Percentiles rank a stretch among this genome's conserved stretches.
phyloP scores from a whole-genome alignment of 495 filamentous ascomycete genomes.

The Elasticomyces elasticus region DNA sequence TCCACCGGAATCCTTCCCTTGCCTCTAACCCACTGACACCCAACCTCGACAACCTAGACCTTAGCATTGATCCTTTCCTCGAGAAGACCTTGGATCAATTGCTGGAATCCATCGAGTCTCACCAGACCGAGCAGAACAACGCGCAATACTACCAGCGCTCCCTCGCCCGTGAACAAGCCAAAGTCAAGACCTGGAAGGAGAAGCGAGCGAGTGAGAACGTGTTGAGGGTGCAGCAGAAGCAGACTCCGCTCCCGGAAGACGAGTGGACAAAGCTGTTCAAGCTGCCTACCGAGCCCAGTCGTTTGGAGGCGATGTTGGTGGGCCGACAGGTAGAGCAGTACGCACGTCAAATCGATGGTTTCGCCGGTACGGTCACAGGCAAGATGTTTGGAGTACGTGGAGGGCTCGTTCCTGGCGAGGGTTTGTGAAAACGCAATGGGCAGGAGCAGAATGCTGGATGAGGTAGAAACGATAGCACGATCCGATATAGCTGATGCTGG shows the following conservation, averaged over 20 bases:
- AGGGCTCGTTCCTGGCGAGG: slow-evolving; percentile 35
- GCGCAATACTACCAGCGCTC: slow-evolving; percentile 96
- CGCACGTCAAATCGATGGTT: slow-evolving; percentile 93
- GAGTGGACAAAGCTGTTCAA: slow-evolving; percentile 98
- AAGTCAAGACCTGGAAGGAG: slow-evolving; percentile 88
- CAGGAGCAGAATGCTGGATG: background rate
- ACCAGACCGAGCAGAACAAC: slow-evolving; percentile 98
- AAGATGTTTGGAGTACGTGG: slow-evolving; percentile 99
- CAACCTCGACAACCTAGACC: slow-evolving; percentile 76
- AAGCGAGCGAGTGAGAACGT: slow-evolving; percentile 95
- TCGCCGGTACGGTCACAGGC: slow-evolving; percentile 74
- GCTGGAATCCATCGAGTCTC: slow-evolving; percentile 89
- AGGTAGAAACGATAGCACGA: background rate
- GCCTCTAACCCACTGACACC: slow-evolving; percentile 61
- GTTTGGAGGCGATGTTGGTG: slow-evolving; percentile 86
- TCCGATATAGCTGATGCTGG: background rate
- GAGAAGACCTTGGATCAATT: slow-evolving; percentile 95
- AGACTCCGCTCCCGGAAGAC: slow-evolving; percentile 80
- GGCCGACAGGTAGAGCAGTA: slow-evolving; percentile 96
- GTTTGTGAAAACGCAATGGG: slow-evolving; percentile 5
- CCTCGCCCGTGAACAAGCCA: slow-evolving; percentile 86
- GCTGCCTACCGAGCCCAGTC: slow-evolving; percentile 83
- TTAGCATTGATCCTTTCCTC: slow-evolving; percentile 95
- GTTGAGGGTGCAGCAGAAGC: slow-evolving; percentile 72
- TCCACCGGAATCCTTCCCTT: slow-evolving; percentile 43